These are phyloP conservation scores for Bolboschoenus planiculmis DNA, from an alignment of 176 grass and related monocot species.

Conservation along the genomic window DNA sequence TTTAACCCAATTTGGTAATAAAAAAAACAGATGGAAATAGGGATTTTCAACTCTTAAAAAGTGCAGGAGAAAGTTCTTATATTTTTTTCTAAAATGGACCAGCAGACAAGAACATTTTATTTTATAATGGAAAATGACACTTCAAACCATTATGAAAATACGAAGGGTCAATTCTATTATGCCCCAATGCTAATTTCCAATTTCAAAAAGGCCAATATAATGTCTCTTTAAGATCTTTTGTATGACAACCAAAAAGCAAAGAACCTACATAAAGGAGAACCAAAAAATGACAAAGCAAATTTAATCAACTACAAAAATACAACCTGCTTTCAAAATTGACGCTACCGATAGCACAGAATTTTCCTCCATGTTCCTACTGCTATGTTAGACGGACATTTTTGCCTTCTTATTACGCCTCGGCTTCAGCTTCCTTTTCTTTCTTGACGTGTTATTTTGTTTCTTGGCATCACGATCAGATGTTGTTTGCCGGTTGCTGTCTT, in stretches of 20 bases:
- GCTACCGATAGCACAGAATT: background rate
- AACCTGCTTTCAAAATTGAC: conserved; percentile 1
- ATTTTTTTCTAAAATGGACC: too few species aligned
- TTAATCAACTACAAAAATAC: background rate
- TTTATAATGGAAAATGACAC: background rate
- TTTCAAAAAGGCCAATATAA: background rate
- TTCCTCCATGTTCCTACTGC: background rate
- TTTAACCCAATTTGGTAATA: background rate
- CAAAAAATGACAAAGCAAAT: background rate
- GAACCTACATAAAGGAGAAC: background rate
- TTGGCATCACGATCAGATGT: conserved; percentile 36
- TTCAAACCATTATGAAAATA: too few species aligned
- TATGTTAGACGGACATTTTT: conserved; percentile 8
- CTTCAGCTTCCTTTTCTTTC: conserved; percentile 44
- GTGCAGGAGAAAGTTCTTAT: too few species aligned
- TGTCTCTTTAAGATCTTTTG: background rate
- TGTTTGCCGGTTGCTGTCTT: conserved; percentile 31
- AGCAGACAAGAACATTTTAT: background rate
- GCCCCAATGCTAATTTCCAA: background rate
- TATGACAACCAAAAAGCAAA: background rate
- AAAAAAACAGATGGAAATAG: background rate
- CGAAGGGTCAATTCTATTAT: background rate
- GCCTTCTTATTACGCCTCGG: conserved; percentile 46
- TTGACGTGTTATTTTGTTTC: conserved; percentile 36
- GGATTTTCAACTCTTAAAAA: too few species aligned